phyloP scores from a whole-genome alignment of 2,329 filamentous ascomycete genomes.

The Zymoseptoria ardabiliae region DNA sequence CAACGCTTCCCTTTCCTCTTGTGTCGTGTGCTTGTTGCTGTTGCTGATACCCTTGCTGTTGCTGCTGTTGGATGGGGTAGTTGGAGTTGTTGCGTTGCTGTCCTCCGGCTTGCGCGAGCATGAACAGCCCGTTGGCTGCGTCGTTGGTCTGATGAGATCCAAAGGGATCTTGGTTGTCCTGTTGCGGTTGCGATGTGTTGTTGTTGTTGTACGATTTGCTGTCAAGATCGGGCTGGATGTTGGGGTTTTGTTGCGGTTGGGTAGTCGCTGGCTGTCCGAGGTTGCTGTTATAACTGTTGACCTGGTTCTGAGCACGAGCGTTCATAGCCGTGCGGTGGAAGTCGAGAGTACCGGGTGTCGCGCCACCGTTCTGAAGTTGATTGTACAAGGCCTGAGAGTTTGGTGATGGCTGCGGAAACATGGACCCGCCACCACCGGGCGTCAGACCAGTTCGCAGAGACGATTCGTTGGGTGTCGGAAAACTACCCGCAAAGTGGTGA shows the following conservation, averaged over 20 bases:
- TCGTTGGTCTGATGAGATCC: conserved; percentile 86
- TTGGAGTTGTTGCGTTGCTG: conserved; percentile 45
- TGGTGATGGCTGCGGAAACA: conserved; percentile 89
- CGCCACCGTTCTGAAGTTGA: conserved; percentile 68
- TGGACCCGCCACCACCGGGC: conserved; percentile 88
- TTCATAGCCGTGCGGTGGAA: conserved; percentile 90
- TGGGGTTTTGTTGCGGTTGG: conserved; percentile 36
- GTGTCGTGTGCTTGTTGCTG: conserved; percentile 31
- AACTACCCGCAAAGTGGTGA: conserved; percentile 75
- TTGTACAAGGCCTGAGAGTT: conserved; percentile 78
- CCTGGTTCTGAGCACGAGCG: conserved; percentile 57
- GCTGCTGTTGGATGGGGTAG: conserved; percentile 36
- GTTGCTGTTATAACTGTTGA: conserved; percentile 31
- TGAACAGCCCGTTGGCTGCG: conserved; percentile 86
- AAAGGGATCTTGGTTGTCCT: conserved; percentile 54
- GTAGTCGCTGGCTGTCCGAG: conserved; percentile 35
- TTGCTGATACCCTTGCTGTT: conserved; percentile 41
- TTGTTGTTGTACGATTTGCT: conserved; percentile 49
- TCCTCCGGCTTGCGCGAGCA: conserved; percentile 68
- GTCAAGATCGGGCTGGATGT: conserved; percentile 32
- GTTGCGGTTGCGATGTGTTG: conserved; percentile 35
- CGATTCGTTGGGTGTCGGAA: conserved; percentile 94
- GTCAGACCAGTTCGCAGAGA: conserved; percentile 85
- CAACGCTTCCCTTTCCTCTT: conserved; percentile 43
- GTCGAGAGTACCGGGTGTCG: conserved; percentile 84